Evolutionary conservation across 2,329 filamentous ascomycete genomes (phyloP).

Genomic region (Ascomycota sp.): DNA sequence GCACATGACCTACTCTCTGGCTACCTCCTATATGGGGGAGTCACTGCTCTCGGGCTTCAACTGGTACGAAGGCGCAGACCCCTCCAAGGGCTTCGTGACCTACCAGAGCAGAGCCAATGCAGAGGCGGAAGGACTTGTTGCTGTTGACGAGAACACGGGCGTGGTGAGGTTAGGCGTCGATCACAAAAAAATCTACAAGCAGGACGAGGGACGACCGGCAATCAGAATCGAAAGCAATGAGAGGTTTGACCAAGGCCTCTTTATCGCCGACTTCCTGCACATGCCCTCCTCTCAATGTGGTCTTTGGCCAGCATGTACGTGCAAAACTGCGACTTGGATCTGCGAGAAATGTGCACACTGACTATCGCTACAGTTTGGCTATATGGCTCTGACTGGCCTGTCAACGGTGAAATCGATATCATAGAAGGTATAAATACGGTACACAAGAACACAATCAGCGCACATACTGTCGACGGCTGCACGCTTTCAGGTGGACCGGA

Average conservation of each 20-base stretch:
- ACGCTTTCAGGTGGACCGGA: constrained; percentile 5
- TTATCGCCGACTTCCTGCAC: constrained; percentile 49
- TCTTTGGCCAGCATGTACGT: constrained; percentile 47
- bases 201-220: constrained; percentile 27
- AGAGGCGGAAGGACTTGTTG: constrained; percentile 16
- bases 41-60: constrained; percentile 24
- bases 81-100: constrained; percentile 43
- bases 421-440: constrained; percentile 46
- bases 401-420: constrained; percentile 43
- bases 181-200: constrained; percentile 14
- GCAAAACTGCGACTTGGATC: too few relatives aligned
- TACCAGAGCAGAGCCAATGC: constrained; percentile 26
- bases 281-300: constrained; percentile 53
- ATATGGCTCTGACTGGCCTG: constrained; percentile 36
- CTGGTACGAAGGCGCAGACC: constrained; percentile 31
- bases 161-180: constrained; percentile 25
- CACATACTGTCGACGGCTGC: constrained; percentile 29
- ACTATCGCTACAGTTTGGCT: constrained; percentile 21
- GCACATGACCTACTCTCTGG: constrained; percentile 17
- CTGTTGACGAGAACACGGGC: constrained; percentile 17
- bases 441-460: constrained; percentile 35
- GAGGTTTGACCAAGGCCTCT: constrained; percentile 40
- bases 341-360: background rate
- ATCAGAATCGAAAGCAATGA: constrained; percentile 44
- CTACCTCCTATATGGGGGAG: constrained; percentile 19